Evolutionary conservation across 176 grass and related monocot species (phyloP), one percentile per base, ranked within the genome.

Genomic region (Luzula sylvatica): DNA sequence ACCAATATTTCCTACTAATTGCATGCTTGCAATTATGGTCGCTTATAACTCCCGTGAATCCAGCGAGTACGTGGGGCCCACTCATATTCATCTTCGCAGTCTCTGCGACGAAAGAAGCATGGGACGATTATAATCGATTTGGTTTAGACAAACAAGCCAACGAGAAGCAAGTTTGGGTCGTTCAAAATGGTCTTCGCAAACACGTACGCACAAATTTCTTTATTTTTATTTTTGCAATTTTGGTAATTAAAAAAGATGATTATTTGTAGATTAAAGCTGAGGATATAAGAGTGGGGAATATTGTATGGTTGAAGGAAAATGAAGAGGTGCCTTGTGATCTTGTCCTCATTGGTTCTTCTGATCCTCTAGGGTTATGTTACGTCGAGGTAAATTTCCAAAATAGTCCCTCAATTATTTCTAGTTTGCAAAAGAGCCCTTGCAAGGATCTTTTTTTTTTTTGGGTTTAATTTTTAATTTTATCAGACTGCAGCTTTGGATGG

Each of bases 61-160:
- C 89, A 44, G 89, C 89, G 46, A 95, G 89, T 54, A 95, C 89
- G 3, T 95, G 83, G 89, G 89, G 89, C 20, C 89, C 89, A 32
- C 83, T 95, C 69, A 81, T 95, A 50, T 50, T 95, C 67, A 95
- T 95, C 42, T 95, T 95, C 49, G 79, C 89, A 13, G 83, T 88
- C 52, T 95, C 83, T 3, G 89, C 89, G 43, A 81, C 80, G 42
- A 95, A 95, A 83, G 89, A 95, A 65, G 89, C 83, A 42, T 95
- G 89, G 89, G 89, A 95, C 87, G 89, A 95, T 66, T 95, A 95
- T 49, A 95, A 95, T 67, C 76, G 89, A 52, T 95, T 84, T 66
- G 82, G 83, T 65, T 88, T 70, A 46, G 89, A 95, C 48, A 83
- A 77, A 58, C 75, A 95, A 74, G 89, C 80, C 52, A 95, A 95